Evolutionary conservation across 108 stramenopile genomes (phyloP).

Genomic region (Aurantiochytrium sp.): DNA sequence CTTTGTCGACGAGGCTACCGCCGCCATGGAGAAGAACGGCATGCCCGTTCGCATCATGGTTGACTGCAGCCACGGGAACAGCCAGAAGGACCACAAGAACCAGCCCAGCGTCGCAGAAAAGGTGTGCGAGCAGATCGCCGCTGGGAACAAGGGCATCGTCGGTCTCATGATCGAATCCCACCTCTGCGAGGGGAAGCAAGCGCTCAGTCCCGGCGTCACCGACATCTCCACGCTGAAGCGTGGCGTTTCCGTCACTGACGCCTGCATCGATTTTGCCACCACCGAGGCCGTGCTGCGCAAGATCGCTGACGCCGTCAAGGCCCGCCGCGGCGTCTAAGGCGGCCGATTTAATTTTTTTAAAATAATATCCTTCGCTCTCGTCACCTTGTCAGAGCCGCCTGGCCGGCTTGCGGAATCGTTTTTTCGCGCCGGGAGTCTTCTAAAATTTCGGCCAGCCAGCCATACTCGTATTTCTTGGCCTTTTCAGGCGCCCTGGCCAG

Average conservation of each 20-base stretch:
- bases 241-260: background rate
- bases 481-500: too few relatives aligned
- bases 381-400: too few relatives aligned
- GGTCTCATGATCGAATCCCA: slow-evolving; percentile 24
- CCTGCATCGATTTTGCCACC: slow-evolving; percentile 16
- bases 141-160: slow-evolving; percentile 4
- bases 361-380: too few relatives aligned
- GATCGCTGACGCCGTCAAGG: slow-evolving; percentile 17
- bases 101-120: slow-evolving; percentile 1
- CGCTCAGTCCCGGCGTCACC: background rate
- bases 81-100: slow-evolving; percentile 7
- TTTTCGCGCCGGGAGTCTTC: too few relatives aligned
- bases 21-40: background rate
- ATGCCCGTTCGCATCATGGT: slow-evolving; percentile 6
- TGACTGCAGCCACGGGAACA: slow-evolving; percentile 30
- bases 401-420: too few relatives aligned
- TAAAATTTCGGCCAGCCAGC: too few relatives aligned
- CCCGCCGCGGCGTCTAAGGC: background rate
- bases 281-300: background rate
- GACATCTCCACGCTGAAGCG: background rate
- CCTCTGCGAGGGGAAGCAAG: background rate
- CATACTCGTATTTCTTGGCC: too few relatives aligned
- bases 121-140: background rate
- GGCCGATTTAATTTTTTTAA: too few relatives aligned
- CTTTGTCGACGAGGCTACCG: background rate